A percentile compares a stretch with the other conserved stretches of the same genome.
Evolutionary conservation across 805 yeast genomes (phyloP).

Genomic region (Metschnikowia drakensbergensis): DNA sequence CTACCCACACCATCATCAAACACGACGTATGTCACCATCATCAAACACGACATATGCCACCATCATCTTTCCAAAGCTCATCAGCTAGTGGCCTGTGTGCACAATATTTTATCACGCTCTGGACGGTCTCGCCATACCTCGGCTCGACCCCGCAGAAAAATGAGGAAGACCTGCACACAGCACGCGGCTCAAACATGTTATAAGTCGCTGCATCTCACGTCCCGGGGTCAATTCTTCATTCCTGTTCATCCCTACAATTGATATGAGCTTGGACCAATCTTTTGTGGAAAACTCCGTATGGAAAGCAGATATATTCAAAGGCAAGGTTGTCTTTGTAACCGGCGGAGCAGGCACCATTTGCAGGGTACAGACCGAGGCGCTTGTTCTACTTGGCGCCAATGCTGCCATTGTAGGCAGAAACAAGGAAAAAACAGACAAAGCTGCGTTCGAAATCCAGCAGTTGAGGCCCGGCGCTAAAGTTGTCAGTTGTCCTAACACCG

Average conservation of each 20-base stretch:
- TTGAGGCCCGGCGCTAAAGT: conserved; percentile 26
- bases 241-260: not conserved
- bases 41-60: too few relatives aligned
- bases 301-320: conserved; percentile 26
- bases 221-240: not conserved
- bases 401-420: conserved; percentile 30
- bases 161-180: conserved; percentile 3
- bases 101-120: too few relatives aligned
- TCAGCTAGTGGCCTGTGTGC: too few relatives aligned
- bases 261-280: conserved; percentile 19
- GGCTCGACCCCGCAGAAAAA: conserved; percentile 15
- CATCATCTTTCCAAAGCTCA: too few relatives aligned
- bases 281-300: conserved; percentile 21
- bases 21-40: too few relatives aligned
- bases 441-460: conserved; percentile 21
- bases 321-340: conserved; percentile 30
- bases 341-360: conserved; percentile 32
- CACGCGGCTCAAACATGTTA: not conserved
- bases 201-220: not conserved
- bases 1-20: conserved; percentile 2
- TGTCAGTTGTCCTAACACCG: conserved; percentile 21
- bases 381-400: conserved; percentile 27
- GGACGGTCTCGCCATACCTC: conserved; percentile 4
- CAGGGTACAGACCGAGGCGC: conserved; percentile 28
- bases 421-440: conserved; percentile 23